These are phyloP conservation scores for Boletus edulis DNA, from an alignment of 768 basidiomycete genomes.

Conservation along the genomic window DNA sequence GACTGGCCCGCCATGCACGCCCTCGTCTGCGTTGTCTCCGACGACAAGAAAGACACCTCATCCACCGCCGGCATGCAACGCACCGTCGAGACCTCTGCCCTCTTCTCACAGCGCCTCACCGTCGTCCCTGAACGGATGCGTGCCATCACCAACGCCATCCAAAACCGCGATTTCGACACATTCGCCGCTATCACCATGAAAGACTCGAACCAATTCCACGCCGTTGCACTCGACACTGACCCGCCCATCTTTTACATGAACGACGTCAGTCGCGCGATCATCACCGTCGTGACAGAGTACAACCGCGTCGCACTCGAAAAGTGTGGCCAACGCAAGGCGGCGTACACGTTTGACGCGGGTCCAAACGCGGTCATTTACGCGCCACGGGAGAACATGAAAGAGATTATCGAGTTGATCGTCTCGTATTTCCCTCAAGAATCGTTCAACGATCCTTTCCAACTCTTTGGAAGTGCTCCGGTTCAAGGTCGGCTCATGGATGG, in stretches of 20 bases:
- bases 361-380: constrained; percentile 99
- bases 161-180: constrained; percentile 72
- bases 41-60: constrained; percentile 94
- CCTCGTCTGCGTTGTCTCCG: constrained; percentile 94
- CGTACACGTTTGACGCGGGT: constrained; percentile 99
- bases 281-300: constrained; percentile 86
- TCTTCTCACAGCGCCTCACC: constrained; percentile 88
- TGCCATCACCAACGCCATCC: constrained; percentile 78
- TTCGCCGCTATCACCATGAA: constrained; percentile 95
- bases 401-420: constrained; percentile 73
- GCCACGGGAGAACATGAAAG: constrained; percentile 67
- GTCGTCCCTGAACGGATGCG: constrained; percentile 90
- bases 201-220: constrained; percentile 99
- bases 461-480: constrained; percentile 48
- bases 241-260: constrained; percentile 99
- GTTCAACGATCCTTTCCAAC: constrained; percentile 74
- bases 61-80: constrained; percentile 97
- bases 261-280: constrained; percentile 93
- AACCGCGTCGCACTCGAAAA: constrained; percentile 71
- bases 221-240: constrained; percentile 92
- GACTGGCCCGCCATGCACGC: constrained; percentile 98
- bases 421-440: constrained; percentile 83
- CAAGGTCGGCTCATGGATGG: constrained; percentile 58
- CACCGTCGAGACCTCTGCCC: constrained; percentile 87
- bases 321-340: constrained; percentile 69